Evolutionary conservation across 805 yeast genomes (phyloP).

Genomic region (Ogataea corticis): DNA sequence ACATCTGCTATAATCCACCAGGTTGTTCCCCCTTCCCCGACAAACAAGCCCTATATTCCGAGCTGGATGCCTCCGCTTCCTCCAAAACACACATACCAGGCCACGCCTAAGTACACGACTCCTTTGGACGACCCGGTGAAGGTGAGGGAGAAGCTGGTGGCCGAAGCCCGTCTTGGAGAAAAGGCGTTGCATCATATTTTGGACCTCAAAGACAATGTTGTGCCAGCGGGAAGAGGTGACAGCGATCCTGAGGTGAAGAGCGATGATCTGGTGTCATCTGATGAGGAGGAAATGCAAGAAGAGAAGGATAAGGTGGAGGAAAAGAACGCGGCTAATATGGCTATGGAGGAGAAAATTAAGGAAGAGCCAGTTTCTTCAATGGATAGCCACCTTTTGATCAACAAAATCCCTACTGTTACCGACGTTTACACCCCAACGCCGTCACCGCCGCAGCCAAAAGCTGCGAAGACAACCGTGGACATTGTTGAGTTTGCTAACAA

Average conservation of each 20-base stretch:
- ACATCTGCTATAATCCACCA: constrained; percentile 48
- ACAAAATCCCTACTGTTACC: too few species aligned
- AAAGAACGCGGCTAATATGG: constrained; percentile 7
- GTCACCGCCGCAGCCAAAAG: too few species aligned
- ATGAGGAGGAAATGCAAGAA: constrained; percentile 6
- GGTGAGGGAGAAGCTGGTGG: constrained; percentile 69
- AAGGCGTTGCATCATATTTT: constrained; percentile 65
- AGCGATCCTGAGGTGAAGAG: constrained; percentile 20
- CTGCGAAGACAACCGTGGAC: constrained; percentile 41
- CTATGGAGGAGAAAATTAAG: background rate
- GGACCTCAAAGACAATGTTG: constrained; percentile 21
- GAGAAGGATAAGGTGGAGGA: constrained; percentile 6
- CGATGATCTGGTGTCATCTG: constrained; percentile 8
- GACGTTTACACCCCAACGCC: too few species aligned
- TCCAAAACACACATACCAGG: constrained; percentile 87
- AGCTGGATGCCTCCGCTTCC: constrained; percentile 85
- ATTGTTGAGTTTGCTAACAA: constrained; percentile 56
- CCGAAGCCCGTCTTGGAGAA: constrained; percentile 81
- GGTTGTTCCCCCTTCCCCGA: constrained; percentile 54
- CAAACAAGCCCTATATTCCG: constrained; percentile 53
- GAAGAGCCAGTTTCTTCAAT: too few species aligned
- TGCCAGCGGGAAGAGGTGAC: constrained; percentile 12
- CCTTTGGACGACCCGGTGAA: constrained; percentile 68
- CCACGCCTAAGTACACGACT: constrained; percentile 67
- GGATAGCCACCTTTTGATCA: background rate